Evolutionary conservation across 257 asterid species (phyloP), one percentile per base, ranked within the genome.

Genomic region (Misopates orontium): DNA sequence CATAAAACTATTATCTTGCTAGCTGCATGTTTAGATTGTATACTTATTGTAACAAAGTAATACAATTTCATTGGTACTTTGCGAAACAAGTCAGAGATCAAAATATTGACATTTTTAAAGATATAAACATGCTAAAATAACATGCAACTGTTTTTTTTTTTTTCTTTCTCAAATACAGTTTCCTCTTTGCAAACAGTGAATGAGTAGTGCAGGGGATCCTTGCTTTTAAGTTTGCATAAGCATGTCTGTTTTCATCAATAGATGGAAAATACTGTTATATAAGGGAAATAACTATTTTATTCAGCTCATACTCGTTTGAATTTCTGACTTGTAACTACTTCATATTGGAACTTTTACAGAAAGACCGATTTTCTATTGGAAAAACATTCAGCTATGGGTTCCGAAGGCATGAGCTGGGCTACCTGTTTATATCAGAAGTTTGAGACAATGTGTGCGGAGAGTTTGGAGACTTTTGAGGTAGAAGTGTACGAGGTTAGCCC

Each of bases 391-490:
- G 68, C 23, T 31, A 89, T 91, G 96, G 96, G 85, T 73, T 72
- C 80, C 62, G 83, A 85, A 76, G 88, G 87, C n/a, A n/a, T n/a
- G n/a, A n/a, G n/a, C 72, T 91, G 98, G 98, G 90, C 87, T 42
- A 96, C 88, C 44, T 84, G 83, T 60, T 57, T 87, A 63, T 89
- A 80, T 48, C 80, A 86, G 59, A 87, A 85, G 77, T 80, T 89
- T 47, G 95, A 89, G 80, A 83, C 89, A 23, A 83, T 89, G 95
- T 85, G 95, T 68, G 67, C 82, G 80, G 96, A 89, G 42, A 8
- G 7, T 28, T 28, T 28, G 36, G 96, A 89, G 71, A 88, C 70
- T 71, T 76, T 91, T 83, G n/a, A n/a, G n/a, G n/a, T n/a, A n/a
- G n/a, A n/a, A n/a, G n/a, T n/a, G n/a, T 79, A 82, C 19, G 84